Evolutionary conservation across 2,329 filamentous ascomycete species (phyloP), one percentile per base, ranked within the genome.

Genomic region (Cadophora sp.): DNA sequence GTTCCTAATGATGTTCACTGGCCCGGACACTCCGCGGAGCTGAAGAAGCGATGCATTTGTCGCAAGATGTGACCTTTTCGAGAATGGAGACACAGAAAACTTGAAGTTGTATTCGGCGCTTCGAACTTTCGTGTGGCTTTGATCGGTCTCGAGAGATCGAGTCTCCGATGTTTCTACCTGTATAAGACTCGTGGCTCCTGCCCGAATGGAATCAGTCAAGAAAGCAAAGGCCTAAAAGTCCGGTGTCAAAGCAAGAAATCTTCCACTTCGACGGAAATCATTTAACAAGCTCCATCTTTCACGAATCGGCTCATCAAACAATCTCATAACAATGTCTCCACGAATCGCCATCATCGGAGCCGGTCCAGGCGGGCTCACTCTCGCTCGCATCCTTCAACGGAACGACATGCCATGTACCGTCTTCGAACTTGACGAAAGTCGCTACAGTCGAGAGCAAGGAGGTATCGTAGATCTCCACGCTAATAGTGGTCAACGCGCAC

Each of bases 381-480:
- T 74, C 5, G 72, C 73, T 29, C 65, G 67, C 14, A 62, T 74
- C 14, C 64, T 73, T 7, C 71, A 72, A 60, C 71, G 68, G 34
- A 73, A 76, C 55, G 68, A 69, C 19, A 77, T 78, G 37, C 31
- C 68, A 7, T 73, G 62, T 56, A 72, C 67, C 9, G 59, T 80
- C 19, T 80, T 77, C 55, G 78, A 80, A 68, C 74, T 75, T 4
- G 76, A 79, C 22, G n/a, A 29, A 3, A 51, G 58, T 12, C 67
- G 64, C 31, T 43, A 55, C 29, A 60, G 59, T 43, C 70, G 71
- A 12, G 68, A 62, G 12, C 70, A 73, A 68, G 72, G 72, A 2
- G 85, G 84, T 1, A 85, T 84, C 29, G 76, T 87, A 5, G 85
- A 85, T 62, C 84, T 87, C 64, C 78, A 79, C 55, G 72, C 73